A percentile compares a stretch with the other conserved stretches of the same genome.
These are phyloP conservation scores for Monosporascus sp. DNA, from an alignment of 2,329 filamentous ascomycete species.

Conservation along the genomic window DNA sequence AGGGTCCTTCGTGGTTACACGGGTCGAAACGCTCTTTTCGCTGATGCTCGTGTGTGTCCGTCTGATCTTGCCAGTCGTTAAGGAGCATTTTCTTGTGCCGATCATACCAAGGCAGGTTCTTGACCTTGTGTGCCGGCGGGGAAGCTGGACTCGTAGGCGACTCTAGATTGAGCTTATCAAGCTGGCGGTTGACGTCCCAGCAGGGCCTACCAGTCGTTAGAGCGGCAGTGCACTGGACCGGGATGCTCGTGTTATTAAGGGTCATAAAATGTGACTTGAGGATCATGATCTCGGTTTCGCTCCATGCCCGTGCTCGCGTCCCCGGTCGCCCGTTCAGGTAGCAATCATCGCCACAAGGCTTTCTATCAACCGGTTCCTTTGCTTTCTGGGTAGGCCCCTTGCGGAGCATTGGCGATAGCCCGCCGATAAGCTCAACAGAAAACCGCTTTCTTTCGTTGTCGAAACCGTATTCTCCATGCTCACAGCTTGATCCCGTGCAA, in stretches of 20 bases:
- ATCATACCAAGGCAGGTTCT: constrained; percentile 50
- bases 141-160: constrained; percentile 20
- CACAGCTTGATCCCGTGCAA: constrained; percentile 55
- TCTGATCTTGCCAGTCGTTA: constrained; percentile 51
- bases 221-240: constrained; percentile 44
- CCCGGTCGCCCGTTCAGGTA: constrained; percentile 30
- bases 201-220: constrained; percentile 46
- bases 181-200: constrained; percentile 43
- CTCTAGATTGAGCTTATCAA: constrained; percentile 33
- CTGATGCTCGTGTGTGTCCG: constrained; percentile 49
- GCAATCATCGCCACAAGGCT: constrained; percentile 33
- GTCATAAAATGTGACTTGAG: constrained; percentile 42
- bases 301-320: constrained; percentile 37
- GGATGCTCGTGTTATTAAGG: constrained; percentile 35
- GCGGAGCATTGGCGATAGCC: constrained; percentile 28
- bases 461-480: constrained; percentile 53
- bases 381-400: constrained; percentile 18
- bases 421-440: constrained; percentile 40
- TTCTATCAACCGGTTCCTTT: constrained; percentile 10
- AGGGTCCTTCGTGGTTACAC: constrained; percentile 65
- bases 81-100: constrained; percentile 48
- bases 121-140: constrained; percentile 29
- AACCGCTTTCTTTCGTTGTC: constrained; percentile 49
- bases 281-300: constrained; percentile 41
- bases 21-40: constrained; percentile 55